Conservation (phyloP, 2,329 filamentous ascomycete genomes). For the Lachnellula arida region DNA sequence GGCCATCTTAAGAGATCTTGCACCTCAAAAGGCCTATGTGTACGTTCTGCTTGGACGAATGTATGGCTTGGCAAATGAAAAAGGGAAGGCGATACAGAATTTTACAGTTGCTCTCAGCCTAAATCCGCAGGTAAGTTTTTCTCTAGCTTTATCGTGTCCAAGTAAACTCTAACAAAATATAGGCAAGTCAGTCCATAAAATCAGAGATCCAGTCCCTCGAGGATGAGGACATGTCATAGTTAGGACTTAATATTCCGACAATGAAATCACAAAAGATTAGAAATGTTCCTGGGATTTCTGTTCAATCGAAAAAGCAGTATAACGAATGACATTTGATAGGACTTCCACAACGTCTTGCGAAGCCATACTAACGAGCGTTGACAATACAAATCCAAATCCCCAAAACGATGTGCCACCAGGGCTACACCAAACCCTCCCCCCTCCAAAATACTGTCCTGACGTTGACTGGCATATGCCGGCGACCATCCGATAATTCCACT, state of each 20-base stretch:
- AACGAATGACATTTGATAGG: not conserved
- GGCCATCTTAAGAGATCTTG: not conserved
- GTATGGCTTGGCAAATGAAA: not conserved
- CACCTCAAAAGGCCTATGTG: not conserved
- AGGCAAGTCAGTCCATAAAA: not conserved
- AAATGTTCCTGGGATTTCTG: not conserved
- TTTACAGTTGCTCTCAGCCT: not conserved
- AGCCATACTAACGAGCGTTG: not conserved
- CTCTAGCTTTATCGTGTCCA: not conserved
- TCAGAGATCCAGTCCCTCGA: not conserved
- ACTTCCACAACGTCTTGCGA: not conserved
- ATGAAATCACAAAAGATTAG: not conserved
- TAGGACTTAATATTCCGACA: not conserved
- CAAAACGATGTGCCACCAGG: not conserved
- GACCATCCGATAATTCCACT: too few relatives aligned
- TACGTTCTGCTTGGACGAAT: constrained; percentile 1
- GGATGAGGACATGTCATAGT: not conserved
- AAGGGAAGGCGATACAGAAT: not conserved
- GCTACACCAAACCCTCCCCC: not conserved
- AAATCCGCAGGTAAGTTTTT: not conserved
- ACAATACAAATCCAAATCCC: not conserved
- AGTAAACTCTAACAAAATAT: not conserved
- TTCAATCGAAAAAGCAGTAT: not conserved
- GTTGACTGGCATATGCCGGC: too few relatives aligned
- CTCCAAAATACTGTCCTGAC: not conserved